Base-by-base conservation (phyloP, 2,329 filamentous ascomycete species). In the Curvularia eragrostidis region DNA sequence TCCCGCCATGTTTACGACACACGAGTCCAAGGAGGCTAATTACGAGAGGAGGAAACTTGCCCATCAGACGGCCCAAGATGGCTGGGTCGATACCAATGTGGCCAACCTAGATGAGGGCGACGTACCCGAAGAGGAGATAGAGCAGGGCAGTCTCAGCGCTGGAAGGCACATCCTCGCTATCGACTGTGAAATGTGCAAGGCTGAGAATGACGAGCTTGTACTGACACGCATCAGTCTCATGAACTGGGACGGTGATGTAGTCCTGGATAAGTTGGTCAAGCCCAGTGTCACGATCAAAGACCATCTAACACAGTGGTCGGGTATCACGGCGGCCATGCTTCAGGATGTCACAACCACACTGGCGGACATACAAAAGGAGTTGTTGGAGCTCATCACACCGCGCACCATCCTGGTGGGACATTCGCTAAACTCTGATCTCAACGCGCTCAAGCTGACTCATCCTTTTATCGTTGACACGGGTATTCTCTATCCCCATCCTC, bases 101-200 rank as follows among this genome's bases (percentile, higher is more conserved):
- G 79, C 85, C 39, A 82, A 77, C 41, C 78, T 92, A 7, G 85
- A 88, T 46, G 89, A 91, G 30, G 91, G 88, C 3, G 77, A 85
- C 48, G 83, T 89, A 6, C 86, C 89, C 2, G 89, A 93, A 49
- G 75, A 78, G 5, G 86, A 93, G 52, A 87, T 96, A 57, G 83
- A 96, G 75, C 80, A 88, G 66, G 94, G 93, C 54, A 94, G 92
- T 75, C 80, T 97, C 56, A 96, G 92, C 0, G 91, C 87, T 28
- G 95, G 93, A 34, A 87, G 92, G 61, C 85, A 89, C 36, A 81
- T 97, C 10, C 81, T 96, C 48, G 89, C 92, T 1, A 82, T 99
- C 53, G 95, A 99, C 75, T 99, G 95, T 78, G 95, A 99, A 78
- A 99, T 99, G 95, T 97, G 93, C 75, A 88, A 92, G 79, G 96